Base-by-base conservation (phyloP, 345 rosid species). In the Alliaria petiolata region DNA sequence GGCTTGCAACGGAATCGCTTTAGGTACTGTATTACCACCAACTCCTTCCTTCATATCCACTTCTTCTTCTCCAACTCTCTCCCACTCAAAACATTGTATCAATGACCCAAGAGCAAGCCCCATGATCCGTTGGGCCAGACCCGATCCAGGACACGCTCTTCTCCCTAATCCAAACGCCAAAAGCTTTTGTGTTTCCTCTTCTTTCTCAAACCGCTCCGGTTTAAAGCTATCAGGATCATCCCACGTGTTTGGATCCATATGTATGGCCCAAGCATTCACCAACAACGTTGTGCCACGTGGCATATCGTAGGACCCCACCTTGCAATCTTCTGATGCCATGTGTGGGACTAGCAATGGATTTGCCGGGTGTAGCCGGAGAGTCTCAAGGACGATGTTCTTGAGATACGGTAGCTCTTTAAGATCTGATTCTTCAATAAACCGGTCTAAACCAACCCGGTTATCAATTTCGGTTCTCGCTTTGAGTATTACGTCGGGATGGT, bases 81-180 rank as follows among this genome's bases (percentile, higher is more conserved):
- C 76, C 88, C 91, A 86, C 12, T 88, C 85, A 70, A 88, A 85
- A 67, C 85, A 82, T 39, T 88, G 88, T 62, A 88, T 80, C 66
- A 85, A 57, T 0, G 76, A 55, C 6, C 78, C 85, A 6, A 86
- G 59, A 3, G 83, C 62, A 40, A 77, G 65, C 3, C 79, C 69
- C 51, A 85, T 19, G 6, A 79, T 65, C 28, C 78, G 65, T 3
- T 71, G 70, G 4, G 85, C 95, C 1, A 86, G 49, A 3, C 78
- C 84, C 25, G 78, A 80, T 2, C 87, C 89, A 8, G 85, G 91
- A 59, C 86, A 84, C 0, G 84, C 71, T 31, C 86, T 70, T 56
- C 88, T 75, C 22, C 91, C 89, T 30, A 72, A 16, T 13, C 95
- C 95, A 75, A 88, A 86, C 2, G 89, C 84, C 55, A 84, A 1